A percentile compares a stretch with the other conserved stretches of the same genome.
These are phyloP conservation scores for Eucalyptus tenuipes DNA, from an alignment of 345 rosid species.

Conservation along the genomic window DNA sequence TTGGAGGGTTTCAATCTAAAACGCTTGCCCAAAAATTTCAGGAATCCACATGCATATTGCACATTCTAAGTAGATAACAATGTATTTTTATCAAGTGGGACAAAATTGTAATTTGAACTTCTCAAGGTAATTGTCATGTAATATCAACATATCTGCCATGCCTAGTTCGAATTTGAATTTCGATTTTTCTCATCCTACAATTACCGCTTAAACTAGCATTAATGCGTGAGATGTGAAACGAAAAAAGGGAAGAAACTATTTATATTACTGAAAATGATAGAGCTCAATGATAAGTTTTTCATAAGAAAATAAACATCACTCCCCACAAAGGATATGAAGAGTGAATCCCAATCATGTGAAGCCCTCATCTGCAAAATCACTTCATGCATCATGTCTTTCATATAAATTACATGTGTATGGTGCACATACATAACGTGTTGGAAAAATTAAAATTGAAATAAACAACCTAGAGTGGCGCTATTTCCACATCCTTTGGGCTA, in stretches of 20 bases:
- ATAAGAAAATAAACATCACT: not conserved
- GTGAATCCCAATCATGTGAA: not conserved
- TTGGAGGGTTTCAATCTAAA: not conserved
- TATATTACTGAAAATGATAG: not conserved
- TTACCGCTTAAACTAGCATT: not conserved
- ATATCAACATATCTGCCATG: not conserved
- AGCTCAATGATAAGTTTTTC: not conserved
- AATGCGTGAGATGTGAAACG: not conserved
- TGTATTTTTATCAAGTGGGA: not conserved
- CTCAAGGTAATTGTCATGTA: not conserved
- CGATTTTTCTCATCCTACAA: not conserved
- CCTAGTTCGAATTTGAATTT: not conserved
- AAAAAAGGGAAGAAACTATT: not conserved
- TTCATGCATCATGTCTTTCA: not conserved
- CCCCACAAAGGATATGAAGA: not conserved
- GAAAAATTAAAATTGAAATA: not conserved
- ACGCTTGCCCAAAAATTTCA: not conserved
- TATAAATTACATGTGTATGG: not conserved
- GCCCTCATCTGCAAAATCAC: not conserved
- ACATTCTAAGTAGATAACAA: not conserved
- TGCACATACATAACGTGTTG: not conserved
- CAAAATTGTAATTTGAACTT: not conserved
- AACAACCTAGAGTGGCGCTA: not conserved
- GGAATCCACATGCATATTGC: not conserved
- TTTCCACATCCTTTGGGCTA: not conserved